Conservation (phyloP, 2,329 filamentous ascomycete species). For the Sarocladium strictum region DNA sequence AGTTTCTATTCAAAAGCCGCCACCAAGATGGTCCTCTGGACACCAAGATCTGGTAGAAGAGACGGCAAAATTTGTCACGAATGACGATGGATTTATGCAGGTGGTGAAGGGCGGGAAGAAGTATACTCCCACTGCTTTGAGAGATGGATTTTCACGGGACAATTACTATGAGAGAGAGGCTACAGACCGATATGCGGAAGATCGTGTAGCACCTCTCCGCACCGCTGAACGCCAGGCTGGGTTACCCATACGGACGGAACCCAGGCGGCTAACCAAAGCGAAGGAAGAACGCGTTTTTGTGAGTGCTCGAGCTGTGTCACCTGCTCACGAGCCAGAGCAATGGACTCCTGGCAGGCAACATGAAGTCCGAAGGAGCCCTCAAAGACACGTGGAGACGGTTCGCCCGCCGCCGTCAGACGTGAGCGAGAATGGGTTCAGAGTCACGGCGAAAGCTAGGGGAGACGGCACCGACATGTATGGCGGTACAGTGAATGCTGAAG, state of each 20-base stretch:
- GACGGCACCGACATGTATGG: background rate
- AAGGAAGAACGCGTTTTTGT: conserved; percentile 1
- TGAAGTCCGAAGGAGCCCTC: background rate
- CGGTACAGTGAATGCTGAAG: background rate
- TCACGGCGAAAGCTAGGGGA: background rate
- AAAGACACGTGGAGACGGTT: background rate
- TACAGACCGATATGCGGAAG: background rate
- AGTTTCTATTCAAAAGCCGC: background rate
- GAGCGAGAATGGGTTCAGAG: background rate
- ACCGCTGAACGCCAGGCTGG: background rate
- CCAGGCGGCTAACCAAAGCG: background rate
- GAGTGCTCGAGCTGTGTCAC: background rate
- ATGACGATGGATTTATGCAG: conserved; percentile 5
- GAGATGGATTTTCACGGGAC: conserved; percentile 3
- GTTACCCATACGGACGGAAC: conserved; percentile 5
- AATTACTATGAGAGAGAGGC: background rate
- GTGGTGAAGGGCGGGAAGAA: conserved; percentile 1
- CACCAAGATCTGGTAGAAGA: background rate
- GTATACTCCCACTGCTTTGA: background rate
- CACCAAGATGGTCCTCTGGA: background rate
- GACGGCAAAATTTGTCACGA: background rate
- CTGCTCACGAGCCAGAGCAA: background rate
- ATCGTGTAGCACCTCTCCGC: background rate
- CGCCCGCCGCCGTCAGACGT: background rate
- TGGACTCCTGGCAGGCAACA: background rate